Conservation (phyloP, 768 basidiomycete species). For the Leccinum rimulosum region DNA sequence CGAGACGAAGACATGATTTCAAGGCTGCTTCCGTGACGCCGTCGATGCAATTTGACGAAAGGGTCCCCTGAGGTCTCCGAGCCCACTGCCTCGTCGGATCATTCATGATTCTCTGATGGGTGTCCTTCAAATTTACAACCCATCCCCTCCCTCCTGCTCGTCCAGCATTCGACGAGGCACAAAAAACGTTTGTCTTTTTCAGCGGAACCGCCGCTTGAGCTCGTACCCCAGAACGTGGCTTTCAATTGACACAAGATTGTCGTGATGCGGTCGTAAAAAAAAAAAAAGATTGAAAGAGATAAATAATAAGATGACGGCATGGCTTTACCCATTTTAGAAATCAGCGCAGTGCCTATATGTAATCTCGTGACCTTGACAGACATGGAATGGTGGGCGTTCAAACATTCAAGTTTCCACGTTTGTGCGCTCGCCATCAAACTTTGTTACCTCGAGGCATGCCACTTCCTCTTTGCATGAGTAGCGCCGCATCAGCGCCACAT, state of each 20-base stretch:
- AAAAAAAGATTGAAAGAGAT: background rate
- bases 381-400: slow-evolving; percentile 2
- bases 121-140: background rate
- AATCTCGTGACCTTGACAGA: slow-evolving; percentile 16
- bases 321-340: slow-evolving; percentile 8
- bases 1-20: background rate
- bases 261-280: slow-evolving; percentile 4
- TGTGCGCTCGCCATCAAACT: slow-evolving; percentile 23
- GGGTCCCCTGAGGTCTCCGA: background rate
- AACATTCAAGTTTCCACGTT: slow-evolving; percentile 3
- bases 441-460: slow-evolving; percentile 28
- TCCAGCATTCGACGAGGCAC: background rate
- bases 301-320: slow-evolving; percentile 4
- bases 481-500: slow-evolving; percentile 19
- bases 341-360: background rate
- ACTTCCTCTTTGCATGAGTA: slow-evolving; percentile 1
- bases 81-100: slow-evolving; percentile 11
- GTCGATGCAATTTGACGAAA: background rate
- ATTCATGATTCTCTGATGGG: slow-evolving; percentile 1
- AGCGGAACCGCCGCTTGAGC: slow-evolving; percentile 22
- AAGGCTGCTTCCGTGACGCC: slow-evolving; percentile 1
- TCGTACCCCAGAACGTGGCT: slow-evolving; percentile 32
- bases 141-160: background rate
- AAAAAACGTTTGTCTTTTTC: background rate
- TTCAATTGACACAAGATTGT: slow-evolving; percentile 3